Conservation (phyloP, 495 filamentous ascomycete genomes). For the Tuber magnatum region DNA sequence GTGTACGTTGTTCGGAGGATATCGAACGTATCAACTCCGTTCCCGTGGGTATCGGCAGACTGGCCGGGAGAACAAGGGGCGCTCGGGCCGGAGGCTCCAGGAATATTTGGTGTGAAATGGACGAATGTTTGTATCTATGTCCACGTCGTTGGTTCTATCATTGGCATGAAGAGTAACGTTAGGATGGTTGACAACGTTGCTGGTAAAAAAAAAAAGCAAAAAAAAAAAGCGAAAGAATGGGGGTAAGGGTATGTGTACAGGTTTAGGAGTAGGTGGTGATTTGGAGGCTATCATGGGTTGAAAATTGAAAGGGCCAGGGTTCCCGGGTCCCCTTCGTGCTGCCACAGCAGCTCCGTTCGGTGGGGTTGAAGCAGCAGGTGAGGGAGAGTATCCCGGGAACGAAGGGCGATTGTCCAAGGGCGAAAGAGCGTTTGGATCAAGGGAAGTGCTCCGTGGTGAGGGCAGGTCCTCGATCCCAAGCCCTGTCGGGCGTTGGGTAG, state of each 20-base stretch:
- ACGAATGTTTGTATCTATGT: conserved; percentile 96
- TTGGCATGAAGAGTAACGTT: conserved; percentile 23
- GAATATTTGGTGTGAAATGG: conserved; percentile 93
- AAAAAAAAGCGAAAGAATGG: not conserved
- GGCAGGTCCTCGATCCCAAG: conserved; percentile 23
- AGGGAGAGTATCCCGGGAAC: conserved; percentile 35
- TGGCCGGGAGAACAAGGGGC: conserved; percentile 83
- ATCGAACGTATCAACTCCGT: conserved; percentile 77
- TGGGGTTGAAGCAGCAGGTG: conserved; percentile 42
- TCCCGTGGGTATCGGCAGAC: conserved; percentile 84
- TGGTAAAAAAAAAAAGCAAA: not conserved
- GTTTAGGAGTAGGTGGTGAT: conserved; percentile 61
- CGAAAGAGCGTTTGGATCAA: conserved; percentile 24
- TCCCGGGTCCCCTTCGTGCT: conserved; percentile 44
- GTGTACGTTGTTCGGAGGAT: conserved; percentile 73
- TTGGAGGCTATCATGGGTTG: conserved; percentile 72
- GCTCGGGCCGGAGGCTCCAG: conserved; percentile 84
- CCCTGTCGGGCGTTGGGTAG: conserved; percentile 35
- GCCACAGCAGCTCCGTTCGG: conserved; percentile 43
- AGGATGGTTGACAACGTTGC: conserved; percentile 39
- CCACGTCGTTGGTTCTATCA: conserved; percentile 85
- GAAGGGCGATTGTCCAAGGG: conserved; percentile 19
- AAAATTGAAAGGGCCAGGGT: conserved; percentile 79
- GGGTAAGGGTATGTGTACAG: conserved; percentile 51
- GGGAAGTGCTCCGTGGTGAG: conserved; percentile 12